Evolutionary conservation across 2,329 filamentous ascomycete species (phyloP), one percentile per base, ranked within the genome.

Genomic region (Sarocladiaceae sp.): DNA sequence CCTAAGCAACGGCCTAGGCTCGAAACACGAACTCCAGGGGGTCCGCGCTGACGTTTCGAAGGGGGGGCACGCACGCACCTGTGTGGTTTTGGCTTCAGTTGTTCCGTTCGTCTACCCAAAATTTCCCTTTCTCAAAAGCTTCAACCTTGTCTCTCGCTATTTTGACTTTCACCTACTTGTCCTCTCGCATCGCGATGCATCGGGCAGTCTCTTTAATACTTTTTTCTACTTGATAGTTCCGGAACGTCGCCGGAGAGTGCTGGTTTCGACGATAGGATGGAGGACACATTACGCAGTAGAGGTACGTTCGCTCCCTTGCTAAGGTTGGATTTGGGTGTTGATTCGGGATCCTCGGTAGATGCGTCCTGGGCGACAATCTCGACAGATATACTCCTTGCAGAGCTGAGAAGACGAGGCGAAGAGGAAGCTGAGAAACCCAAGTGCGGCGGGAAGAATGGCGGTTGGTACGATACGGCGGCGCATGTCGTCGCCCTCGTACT

Each of bases 401-500:
- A 83, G 62, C 69, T 83, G 18, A 67, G 70, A 26, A 70, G 71
- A 58, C 75, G 80, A 52, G 71, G 73, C 53, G 61, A 66, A 8
- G 63, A 66, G 49, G 68, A 63, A 28, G 50, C 20, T 15, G 61
- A 71, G 31, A 73, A 71, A 54, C 79, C 79, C 4, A 63, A 68
- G 28, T 84, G 80, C 58, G 80, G 80, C 31, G 77, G 76, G 4
- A 72, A 72, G 47, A 69, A 76, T 50, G 67, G 68, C 53, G 80
- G 78, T 22, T 67, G 69, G 57, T 90, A 90, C 67, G 84, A 89
- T 57, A 86, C 82, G 0, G 71, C 78, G 2, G 71, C 84, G 37
- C 86, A 90, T 64, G 78, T 89, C 49, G 79, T 83, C 61, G 86
- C 86, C 39, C 67, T 90, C 53, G 72, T 87, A 53, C 69, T 89